Percentiles rank a stretch among this genome's conserved stretches.
Conservation (phyloP, 306 rosid species). For the Quillaja saponaria region DNA sequence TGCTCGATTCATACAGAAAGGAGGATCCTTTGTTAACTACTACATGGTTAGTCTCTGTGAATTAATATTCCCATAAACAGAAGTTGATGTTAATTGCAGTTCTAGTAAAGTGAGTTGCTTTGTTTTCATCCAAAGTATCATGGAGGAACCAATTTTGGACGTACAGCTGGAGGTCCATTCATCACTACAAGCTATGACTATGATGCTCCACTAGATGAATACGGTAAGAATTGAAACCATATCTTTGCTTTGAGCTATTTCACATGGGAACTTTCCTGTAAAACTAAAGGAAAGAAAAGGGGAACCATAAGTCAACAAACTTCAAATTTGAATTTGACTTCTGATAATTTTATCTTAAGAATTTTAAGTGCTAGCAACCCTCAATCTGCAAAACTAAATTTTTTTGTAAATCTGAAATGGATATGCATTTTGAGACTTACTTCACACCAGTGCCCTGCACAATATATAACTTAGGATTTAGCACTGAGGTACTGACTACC, state of each 20-base stretch:
- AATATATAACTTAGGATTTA: too few relatives aligned
- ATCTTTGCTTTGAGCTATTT: not conserved
- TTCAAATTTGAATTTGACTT: constrained; percentile 12
- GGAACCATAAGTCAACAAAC: not conserved
- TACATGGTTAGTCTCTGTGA: constrained; percentile 73
- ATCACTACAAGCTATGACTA: constrained; percentile 97
- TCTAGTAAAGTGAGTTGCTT: constrained; percentile 21
- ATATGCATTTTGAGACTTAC: too few relatives aligned
- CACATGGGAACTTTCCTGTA: not conserved
- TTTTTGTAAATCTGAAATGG: too few relatives aligned
- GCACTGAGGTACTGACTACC: too few relatives aligned
- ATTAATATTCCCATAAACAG: constrained; percentile 20
- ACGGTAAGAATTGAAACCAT: constrained; percentile 59
- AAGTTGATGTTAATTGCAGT: constrained; percentile 20
- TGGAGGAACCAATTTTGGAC: constrained; percentile 98
- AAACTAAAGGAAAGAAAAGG: not conserved
- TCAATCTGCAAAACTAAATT: not conserved
- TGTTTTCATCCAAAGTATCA: constrained; percentile 61
- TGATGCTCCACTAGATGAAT: constrained; percentile 98
- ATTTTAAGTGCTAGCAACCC: constrained; percentile 8
- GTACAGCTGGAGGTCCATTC: constrained; percentile 99
- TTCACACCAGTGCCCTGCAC: too few relatives aligned
- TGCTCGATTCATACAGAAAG: constrained; percentile 76
- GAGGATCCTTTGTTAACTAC: constrained; percentile 93
- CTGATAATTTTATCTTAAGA: not conserved